phyloP scores from a whole-genome alignment of 768 basidiomycete species.

The Porphyrellus cyaneotinctus region DNA sequence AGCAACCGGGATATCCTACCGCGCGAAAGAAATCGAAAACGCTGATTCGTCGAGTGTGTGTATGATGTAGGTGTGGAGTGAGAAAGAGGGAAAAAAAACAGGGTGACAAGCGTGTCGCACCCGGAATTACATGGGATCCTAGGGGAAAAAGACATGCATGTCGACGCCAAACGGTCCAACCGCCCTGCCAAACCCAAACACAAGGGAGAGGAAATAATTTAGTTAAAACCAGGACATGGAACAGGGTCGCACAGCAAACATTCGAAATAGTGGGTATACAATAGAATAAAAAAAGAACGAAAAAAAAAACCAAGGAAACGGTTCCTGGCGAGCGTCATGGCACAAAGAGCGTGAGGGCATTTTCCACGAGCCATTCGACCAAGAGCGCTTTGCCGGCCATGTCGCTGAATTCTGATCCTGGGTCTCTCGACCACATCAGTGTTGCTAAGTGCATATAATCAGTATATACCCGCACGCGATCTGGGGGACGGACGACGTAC shows the following conservation, averaged over 20 bases:
- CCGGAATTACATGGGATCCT: neutral
- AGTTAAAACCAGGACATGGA: constrained; percentile 1
- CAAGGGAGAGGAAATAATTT: constrained; percentile 20
- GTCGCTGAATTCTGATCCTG: constrained; percentile 88
- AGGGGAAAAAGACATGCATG: neutral
- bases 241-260: constrained; percentile 9
- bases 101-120: neutral
- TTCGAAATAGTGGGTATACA: constrained; percentile 23
- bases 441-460: constrained; percentile 57
- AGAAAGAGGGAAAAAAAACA: neutral
- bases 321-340: neutral
- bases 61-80: neutral
- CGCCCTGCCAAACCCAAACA: constrained; percentile 9
- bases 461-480: neutral
- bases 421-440: constrained; percentile 85
- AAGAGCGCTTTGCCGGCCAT: constrained; percentile 95
- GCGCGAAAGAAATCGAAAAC: neutral
- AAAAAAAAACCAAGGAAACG: neutral
- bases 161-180: constrained; percentile 1
- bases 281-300: constrained; percentile 20
- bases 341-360: constrained; percentile 57
- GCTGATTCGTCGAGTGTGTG: neutral
- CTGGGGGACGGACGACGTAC: constrained; percentile 46
- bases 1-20: neutral
- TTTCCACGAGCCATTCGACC: constrained; percentile 93